Evolutionary conservation across 2,329 filamentous ascomycete species (phyloP), one percentile per base, ranked within the genome.

Genomic region (Phaeosphaeriaceae sp.): DNA sequence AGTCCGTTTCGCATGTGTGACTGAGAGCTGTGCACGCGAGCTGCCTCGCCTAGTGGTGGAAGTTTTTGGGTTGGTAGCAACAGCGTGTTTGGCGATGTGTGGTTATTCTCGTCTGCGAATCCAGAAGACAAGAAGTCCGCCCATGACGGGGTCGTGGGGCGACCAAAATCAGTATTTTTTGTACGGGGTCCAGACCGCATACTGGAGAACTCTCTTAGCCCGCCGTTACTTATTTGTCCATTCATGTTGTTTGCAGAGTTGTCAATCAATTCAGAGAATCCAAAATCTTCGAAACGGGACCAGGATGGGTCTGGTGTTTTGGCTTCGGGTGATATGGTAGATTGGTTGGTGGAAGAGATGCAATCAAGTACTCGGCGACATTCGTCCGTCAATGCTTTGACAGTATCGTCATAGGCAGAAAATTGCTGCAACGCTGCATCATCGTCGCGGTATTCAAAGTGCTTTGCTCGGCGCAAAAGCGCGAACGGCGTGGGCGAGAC

Each of bases 111-210:
- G 59, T 97, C 92, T 17, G 88, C 81, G 66, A 99, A 99, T 1
- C 94, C 94, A 34, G 92, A 91, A 1, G 92, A 96, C 49, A 99
- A 81, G 71, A 99, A 99, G 71, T 99, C 94, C 3, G 94, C 94
- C 94, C 94, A 99, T 0, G 94, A 97, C 1, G 94, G 94, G 1
- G 94, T 99, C 0, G 92, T 97, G 1, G 94, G 94, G 49, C 94
- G 84, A 29, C 84, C 91, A 37, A 88, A 74, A 49, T 87, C 84
- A 35, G 81, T 81, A n/a, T 74, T 81, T 42, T 83, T 83, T 8
- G 90, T 90, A 5, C 83, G 82, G 13, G 91, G 85, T 5, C 84
- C 84, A 12, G 82, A 83, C 48, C 85, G 81, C 30, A 95, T 72
- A 16, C 83, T 84, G 1, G 89, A 84, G 65, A 97, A 97, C 3